Evolutionary conservation across 176 grass and related monocot genomes (phyloP), one percentile per base, ranked within the genome.

Genomic region (Pontederia crassipes): DNA sequence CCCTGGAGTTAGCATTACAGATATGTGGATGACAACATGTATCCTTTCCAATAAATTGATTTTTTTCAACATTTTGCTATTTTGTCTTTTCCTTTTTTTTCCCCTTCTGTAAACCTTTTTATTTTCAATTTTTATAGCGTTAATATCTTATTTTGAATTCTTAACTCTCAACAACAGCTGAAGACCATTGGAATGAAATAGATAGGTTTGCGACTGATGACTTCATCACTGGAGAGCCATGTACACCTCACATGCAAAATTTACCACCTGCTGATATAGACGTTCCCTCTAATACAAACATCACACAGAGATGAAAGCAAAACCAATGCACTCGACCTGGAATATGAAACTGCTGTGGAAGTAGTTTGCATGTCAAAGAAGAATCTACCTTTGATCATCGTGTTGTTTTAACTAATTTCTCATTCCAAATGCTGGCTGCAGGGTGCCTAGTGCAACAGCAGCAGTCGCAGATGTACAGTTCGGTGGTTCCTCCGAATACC

Each of bases 11-110:
- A 87, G 83, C 66, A 85, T 84, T 53, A 84, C 83, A 16, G 83
- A 96, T 74, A 85, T 90, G 45, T 96, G 86, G 86, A 74, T 62
- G 57, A 62, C 83, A 74, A 49, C 75, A 47, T 11, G 91, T 90
- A 96, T 96, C 83, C 83, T 87, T 74, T 86, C 15, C 48, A 69
- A 54, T 72, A 73, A 66, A 46, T 53, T 48, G 75, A 12, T 58
- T 58, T 3, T 11, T 58, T 7, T 24, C 20, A 24, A 24, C 20
- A 24, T 24, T 24, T 24, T 24, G 20, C 20, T 26, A 58, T 58
- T 12, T 79, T 17, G 58, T 51, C 51, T 79, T n/a, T 72, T 26
- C 17, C 17, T 58, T 11, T 3, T 11, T 58, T 24, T 58, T 27
- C n/a, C 6, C 6, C 1, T 40, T 40, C 32, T 40, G 6, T 40